These are phyloP conservation scores for Guyanaporus albipodus DNA, from an alignment of 768 basidiomycete species.

Conservation along the genomic window DNA sequence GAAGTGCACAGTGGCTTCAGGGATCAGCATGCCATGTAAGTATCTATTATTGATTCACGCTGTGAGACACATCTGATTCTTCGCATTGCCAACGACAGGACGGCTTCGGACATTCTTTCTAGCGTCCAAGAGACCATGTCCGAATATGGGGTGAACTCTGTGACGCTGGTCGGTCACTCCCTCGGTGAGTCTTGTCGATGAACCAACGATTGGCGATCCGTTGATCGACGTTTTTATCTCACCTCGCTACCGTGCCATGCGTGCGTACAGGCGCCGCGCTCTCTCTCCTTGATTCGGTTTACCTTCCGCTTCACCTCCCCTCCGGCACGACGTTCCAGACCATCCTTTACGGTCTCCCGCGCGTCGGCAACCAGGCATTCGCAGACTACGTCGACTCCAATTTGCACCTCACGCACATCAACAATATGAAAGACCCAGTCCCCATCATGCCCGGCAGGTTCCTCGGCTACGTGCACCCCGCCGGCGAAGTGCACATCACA, in stretches of 20 bases:
- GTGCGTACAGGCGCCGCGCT: constrained; percentile 28
- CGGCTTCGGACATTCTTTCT: constrained; percentile 36
- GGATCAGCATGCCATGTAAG: constrained; percentile 41
- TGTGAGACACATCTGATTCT: no score
- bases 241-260: not conserved
- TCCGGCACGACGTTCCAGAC: constrained; percentile 25
- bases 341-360: constrained; percentile 34
- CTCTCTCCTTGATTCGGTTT: constrained; percentile 35
- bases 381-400: constrained; percentile 51
- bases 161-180: constrained; percentile 46
- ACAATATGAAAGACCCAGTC: constrained; percentile 42
- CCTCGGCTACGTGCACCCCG: constrained; percentile 37
- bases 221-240: not conserved
- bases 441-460: constrained; percentile 33
- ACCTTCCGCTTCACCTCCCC: constrained; percentile 34
- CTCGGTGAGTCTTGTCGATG: constrained; percentile 25
- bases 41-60: not conserved
- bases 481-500: constrained; percentile 41
- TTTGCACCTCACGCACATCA: constrained; percentile 45
- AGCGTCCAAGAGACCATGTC: constrained; percentile 40
- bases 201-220: not conserved
- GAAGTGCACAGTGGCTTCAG: constrained; percentile 45
- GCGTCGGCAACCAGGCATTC: constrained; percentile 54
- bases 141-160: constrained; percentile 28
- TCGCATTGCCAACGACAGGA: no score